Base-by-base conservation (phyloP, 1,284 basidiomycete species). In the Albatrellus sp. region DNA sequence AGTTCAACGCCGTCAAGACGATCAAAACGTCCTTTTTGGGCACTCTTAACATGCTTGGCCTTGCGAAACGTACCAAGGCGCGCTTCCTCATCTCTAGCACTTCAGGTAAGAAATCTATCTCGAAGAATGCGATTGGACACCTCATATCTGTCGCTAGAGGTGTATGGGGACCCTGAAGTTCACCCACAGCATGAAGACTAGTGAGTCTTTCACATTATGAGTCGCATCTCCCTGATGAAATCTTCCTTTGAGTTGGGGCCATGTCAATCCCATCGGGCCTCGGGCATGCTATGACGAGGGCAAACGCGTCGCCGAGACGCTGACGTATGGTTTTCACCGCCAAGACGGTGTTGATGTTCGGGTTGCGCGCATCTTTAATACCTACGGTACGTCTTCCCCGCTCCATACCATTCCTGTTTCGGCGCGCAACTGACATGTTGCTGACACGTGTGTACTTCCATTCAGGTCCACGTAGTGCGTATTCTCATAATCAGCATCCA, bases 271-370 rank as follows among this genome's bases (percentile, higher is more conserved):
- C 38, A 96, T 93, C 54, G 93, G 94, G 24, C 90, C 90, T 48
- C 84, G 94, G 50, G 93, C 94, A 30, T 98, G 94, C 65, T 98
- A 98, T 61, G 94, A 98, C 58, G 94, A 98, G 69, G 94, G 90
- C 43, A 94, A 94, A 67, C 89, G 90, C 57, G 90, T 94, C 36
- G 90, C 90, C 39, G 90, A 94, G 67, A 94, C 91, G 10, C 66
- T 97, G 54, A 92, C 92, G 9, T 96, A 96, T 60, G 92, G 91
- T 42, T 98, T 88, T 72, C 84, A 88, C 54, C 76, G 88, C 48
- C 93, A 96, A 63, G 91, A 98, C 58, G 81, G 81, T 45, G 93
- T 98, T 47, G 89, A 97, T 54, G 90, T 98, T 42, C 83, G 92
- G 46, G 91, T 97, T 39, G 91, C 91, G 3, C 85, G 92, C 54